Percentiles rank a stretch among this genome's conserved stretches.
Conservation (phyloP, 2,329 filamentous ascomycete genomes). For the Pseudogymnoascus sp. region DNA sequence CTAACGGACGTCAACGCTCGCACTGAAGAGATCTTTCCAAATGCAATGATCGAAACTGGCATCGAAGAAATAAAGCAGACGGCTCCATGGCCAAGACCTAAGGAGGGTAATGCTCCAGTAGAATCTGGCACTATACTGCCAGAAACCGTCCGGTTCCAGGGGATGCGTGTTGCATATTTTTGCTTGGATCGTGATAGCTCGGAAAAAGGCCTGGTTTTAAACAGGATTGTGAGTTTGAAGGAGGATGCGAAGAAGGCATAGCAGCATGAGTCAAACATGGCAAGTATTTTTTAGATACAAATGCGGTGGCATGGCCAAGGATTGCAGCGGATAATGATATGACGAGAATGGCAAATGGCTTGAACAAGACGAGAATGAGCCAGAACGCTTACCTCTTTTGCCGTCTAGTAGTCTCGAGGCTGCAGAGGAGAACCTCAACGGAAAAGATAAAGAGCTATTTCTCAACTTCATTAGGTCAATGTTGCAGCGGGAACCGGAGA, state of each 20-base stretch:
- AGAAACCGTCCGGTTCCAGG: slow-evolving; percentile 83
- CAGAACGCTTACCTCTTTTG: slow-evolving; percentile 16
- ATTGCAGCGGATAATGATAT: too few relatives aligned
- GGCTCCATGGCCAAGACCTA: slow-evolving; percentile 76
- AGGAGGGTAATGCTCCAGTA: slow-evolving; percentile 46
- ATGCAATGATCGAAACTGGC: slow-evolving; percentile 76
- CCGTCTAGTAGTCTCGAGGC: slow-evolving; percentile 16
- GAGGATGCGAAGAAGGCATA: slow-evolving; percentile 63
- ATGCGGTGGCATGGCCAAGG: too few relatives aligned
- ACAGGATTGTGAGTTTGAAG: slow-evolving; percentile 86
- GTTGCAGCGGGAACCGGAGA: slow-evolving; percentile 18
- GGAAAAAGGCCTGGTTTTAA: slow-evolving; percentile 72
- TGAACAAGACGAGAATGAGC: slow-evolving; percentile 14
- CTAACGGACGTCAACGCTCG: slow-evolving; percentile 77
- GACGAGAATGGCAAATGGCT: slow-evolving; percentile 16
- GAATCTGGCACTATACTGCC: slow-evolving; percentile 52
- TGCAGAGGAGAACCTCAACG: slow-evolving; percentile 14
- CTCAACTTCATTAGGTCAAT: slow-evolving; percentile 17
- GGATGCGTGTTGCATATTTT: slow-evolving; percentile 58
- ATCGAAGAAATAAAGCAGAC: slow-evolving; percentile 67
- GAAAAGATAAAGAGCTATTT: slow-evolving; percentile 17
- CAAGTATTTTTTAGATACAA: too few relatives aligned
- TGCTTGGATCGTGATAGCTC: slow-evolving; percentile 72
- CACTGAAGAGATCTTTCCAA: slow-evolving; percentile 69
- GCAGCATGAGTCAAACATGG: too few relatives aligned